Base-by-base conservation (phyloP, 495 filamentous ascomycete genomes). In the Aspergillus cavernicola region DNA sequence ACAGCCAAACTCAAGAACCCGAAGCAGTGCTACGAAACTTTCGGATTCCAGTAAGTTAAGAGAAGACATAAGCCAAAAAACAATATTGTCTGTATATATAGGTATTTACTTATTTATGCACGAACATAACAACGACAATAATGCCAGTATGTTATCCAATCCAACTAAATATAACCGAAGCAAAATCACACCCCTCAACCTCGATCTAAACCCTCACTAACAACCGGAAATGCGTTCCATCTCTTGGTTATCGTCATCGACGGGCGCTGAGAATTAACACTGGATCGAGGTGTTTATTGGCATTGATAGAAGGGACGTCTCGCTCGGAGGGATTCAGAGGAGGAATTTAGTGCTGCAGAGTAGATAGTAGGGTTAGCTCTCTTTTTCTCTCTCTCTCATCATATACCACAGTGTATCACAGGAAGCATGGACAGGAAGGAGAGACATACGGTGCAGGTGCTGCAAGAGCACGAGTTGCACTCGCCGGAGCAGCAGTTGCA, bases 401-500 rank as follows among this genome's bases (percentile, higher is more conserved):
- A 8, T 26, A 19, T 28, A 9, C n/a, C 22, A 4, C 43, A 16
- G 33, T 31, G 15, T 18, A 36, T 15, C 20, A n/a, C 5, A n/a
- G 36, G 13, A 38, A 24, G 29, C 24, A 48, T 24, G 20, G 15
- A 18, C 33, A n/a, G 28, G 28, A 24, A 18, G 20, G 31, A 20
- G 19, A 36, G 37, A 57, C 68, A 45, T 68, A 74, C 71, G 23
- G 35, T 60, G 70, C 71, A 74, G 58, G 45, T 57, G 29, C 33
- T 42, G 70, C 73, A 76, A 45, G 71, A 68, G 70, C 73, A 74
- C 35, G 66, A 66, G 53, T 58, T 67, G 70, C 73, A 74, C 51
- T 67, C 55, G 60, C 70, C 66, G 58, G 63, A 59, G 71, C 71
- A 74, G 67, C 67, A 73, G 70, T 65, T 71, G 69, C 73, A 76